phyloP scores from a whole-genome alignment of 345 rosid species.

The Camelina hispida region DNA sequence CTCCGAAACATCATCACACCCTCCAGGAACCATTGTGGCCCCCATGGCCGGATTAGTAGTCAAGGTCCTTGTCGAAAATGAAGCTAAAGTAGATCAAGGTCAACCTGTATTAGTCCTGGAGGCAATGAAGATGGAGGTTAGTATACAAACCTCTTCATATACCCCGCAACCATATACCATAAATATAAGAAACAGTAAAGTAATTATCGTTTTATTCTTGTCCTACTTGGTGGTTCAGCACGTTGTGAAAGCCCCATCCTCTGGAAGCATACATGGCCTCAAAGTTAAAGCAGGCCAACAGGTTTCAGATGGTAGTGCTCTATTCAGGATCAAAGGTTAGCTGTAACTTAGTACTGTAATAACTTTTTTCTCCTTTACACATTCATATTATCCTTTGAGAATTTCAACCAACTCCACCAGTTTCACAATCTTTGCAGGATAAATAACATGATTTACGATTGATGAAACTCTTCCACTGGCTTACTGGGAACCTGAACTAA shows the following conservation, averaged over 20 bases:
- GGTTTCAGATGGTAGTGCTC: constrained; percentile 69
- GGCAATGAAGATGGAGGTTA: constrained; percentile 99
- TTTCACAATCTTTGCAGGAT: constrained; percentile 43
- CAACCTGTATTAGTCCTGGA: constrained; percentile 85
- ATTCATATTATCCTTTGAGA: constrained; percentile 23
- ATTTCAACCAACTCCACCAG: constrained; percentile 21
- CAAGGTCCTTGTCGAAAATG: constrained; percentile 78
- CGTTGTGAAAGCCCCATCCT: constrained; percentile 76
- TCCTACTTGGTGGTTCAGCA: constrained; percentile 52
- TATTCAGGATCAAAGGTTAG: constrained; percentile 77
- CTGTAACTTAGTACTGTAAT: constrained; percentile 10
- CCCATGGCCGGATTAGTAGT: constrained; percentile 98
- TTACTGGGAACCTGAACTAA: constrained; percentile 8
- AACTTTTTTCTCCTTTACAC: constrained; percentile 12
- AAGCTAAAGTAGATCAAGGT: constrained; percentile 71
- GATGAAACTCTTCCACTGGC: constrained; percentile 13
- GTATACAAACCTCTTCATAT: constrained; percentile 26
- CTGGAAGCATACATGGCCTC: constrained; percentile 76
- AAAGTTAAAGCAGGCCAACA: constrained; percentile 74
- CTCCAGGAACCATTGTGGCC: constrained; percentile 74
- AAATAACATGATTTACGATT: constrained; percentile 22
- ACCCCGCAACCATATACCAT: background rate
- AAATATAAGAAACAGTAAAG: background rate
- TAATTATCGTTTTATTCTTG: constrained; percentile 13
- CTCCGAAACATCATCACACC: constrained; percentile 56